Evolutionary conservation across 2,329 filamentous ascomycete species (phyloP).

Genomic region (Dactylellina parvicollis): DNA sequence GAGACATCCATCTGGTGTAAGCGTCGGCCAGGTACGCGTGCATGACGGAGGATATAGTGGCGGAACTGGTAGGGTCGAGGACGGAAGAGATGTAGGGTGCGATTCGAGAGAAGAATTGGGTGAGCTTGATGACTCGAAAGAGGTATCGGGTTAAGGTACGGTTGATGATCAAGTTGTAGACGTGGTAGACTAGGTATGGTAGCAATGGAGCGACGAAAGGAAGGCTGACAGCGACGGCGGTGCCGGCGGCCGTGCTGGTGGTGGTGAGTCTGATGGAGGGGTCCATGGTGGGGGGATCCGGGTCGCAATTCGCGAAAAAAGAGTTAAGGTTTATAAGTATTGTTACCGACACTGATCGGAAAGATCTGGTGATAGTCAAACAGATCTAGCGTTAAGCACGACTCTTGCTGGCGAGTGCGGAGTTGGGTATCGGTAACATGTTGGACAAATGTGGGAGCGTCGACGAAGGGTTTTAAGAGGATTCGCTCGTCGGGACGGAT

Average conservation of each 20-base stretch:
- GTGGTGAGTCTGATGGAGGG: slow-evolving; percentile 34
- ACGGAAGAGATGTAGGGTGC: slow-evolving; percentile 37
- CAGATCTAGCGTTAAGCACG: not conserved
- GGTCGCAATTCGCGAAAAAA: not conserved
- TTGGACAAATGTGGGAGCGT: not conserved
- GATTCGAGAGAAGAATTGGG: slow-evolving; percentile 49
- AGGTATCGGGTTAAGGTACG: slow-evolving; percentile 45
- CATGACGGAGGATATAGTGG: slow-evolving; percentile 40
- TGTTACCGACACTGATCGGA: not conserved
- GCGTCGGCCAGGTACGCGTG: slow-evolving; percentile 46
- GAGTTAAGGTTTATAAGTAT: not conserved
- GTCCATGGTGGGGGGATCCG: slow-evolving; percentile 30
- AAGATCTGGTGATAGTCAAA: not conserved
- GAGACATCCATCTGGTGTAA: slow-evolving; percentile 48
- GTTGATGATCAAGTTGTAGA: slow-evolving; percentile 50
- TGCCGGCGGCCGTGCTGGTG: slow-evolving; percentile 40
- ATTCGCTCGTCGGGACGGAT: not conserved
- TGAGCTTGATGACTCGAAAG: slow-evolving; percentile 48
- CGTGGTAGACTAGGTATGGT: slow-evolving; percentile 43
- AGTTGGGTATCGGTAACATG: slow-evolving; percentile 5
- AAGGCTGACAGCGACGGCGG: slow-evolving; percentile 35
- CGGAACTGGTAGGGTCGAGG: slow-evolving; percentile 35
- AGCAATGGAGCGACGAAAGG: slow-evolving; percentile 49
- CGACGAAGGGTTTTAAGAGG: not conserved
- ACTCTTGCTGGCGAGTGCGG: not conserved